Base-by-base conservation (phyloP, 1,284 basidiomycete genomes). In the Ustilago shanxiensis region DNA sequence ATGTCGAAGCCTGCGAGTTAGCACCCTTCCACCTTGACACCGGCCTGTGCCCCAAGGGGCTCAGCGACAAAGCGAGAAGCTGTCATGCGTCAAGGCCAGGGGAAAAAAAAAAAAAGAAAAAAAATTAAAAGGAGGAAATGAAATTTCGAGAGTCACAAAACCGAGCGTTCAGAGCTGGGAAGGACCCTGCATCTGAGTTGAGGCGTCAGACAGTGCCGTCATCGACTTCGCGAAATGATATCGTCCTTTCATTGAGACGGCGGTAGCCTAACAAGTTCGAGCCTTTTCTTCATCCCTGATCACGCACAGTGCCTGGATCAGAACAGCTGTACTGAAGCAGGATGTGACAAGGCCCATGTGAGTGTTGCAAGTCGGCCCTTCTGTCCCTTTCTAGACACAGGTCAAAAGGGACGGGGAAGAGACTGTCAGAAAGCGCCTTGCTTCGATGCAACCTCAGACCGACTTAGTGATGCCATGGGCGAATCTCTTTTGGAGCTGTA, bases 201-300 rank as follows among this genome's bases (percentile, higher is more conserved):
- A 50, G 53, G 58, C 63, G 62, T 71, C 68, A 49, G 61, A 71
- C 58, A 65, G 61, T 55, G 67, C 67, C 13, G 26, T 33, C 18
- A 35, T 18, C 14, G 5, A 26, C 24, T 28, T 18, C 10, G 14
- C 13, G 11, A 35, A 59, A 35, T 50, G 44, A 45, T 56, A 44
- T 45, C 58, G 14, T 58, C 47, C 66, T 22, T 59, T 33, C 31
- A 39, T 44, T 59, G 58, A 33, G 58, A 16, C 37, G 18, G 2
- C 13, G 13, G 37, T 37, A 47, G 26, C 47, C 24, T 26, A 4
- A 18, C 26, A n/a, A 33, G 44, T 39, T 31, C 39, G 37, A 14
- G 28, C 39, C 51, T 50, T 53, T 22, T 14, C 20, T 37, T 58
- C 53, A 41, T 26, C 10, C 45, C 9, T 14, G 7, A 20, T 28